Evolutionary conservation across 495 filamentous ascomycete genomes (phyloP).

Genomic region (Cercophora samala): DNA sequence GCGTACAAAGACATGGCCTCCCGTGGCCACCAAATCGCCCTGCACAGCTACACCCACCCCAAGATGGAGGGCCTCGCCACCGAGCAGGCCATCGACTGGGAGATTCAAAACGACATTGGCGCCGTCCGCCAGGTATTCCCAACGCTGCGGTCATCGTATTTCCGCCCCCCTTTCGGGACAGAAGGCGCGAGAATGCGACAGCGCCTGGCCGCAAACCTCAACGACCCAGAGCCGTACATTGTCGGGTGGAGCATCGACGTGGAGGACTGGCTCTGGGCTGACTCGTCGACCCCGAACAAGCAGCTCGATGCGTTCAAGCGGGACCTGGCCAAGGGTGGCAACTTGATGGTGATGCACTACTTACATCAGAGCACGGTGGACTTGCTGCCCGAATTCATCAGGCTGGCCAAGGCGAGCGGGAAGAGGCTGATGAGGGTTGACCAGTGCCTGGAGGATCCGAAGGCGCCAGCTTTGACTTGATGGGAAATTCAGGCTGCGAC

Average conservation of each 20-base stretch:
- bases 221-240: constrained; percentile 49
- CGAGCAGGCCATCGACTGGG: constrained; percentile 62
- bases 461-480: constrained; percentile 53
- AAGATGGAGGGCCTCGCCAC: constrained; percentile 65
- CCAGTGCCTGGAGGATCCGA: constrained; percentile 71
- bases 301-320: constrained; percentile 72
- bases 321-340: constrained; percentile 62
- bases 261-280: constrained; percentile 75
- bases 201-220: constrained; percentile 52
- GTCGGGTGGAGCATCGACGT: constrained; percentile 75
- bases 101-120: constrained; percentile 60
- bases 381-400: constrained; percentile 67
- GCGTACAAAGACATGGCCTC: constrained; percentile 63
- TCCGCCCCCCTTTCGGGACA: constrained; percentile 74
- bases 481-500: neutral
- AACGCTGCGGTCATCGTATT: constrained; percentile 53
- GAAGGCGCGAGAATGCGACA: constrained; percentile 69
- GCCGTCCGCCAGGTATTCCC: constrained; percentile 52
- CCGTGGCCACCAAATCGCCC: constrained; percentile 69
- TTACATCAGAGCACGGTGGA: constrained; percentile 63
- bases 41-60: constrained; percentile 73
- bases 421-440: constrained; percentile 74
- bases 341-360: constrained; percentile 77
- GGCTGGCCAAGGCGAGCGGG: constrained; percentile 61
- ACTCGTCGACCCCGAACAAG: constrained; percentile 61